These are phyloP conservation scores for Powellomyces hirtus DNA, from an alignment of 192 early-diverging fungal genomes.

Conservation along the genomic window DNA sequence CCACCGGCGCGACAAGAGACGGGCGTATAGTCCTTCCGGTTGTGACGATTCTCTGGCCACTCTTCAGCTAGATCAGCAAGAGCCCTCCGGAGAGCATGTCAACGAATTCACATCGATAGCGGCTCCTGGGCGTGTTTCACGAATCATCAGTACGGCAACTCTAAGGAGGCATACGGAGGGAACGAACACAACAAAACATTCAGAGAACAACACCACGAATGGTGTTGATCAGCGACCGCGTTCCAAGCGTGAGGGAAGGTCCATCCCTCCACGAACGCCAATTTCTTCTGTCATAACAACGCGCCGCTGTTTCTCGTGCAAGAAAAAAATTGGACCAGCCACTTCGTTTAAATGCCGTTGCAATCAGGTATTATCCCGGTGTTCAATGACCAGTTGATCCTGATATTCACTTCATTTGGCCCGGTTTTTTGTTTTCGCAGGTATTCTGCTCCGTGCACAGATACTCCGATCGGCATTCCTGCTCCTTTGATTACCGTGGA, in stretches of 20 bases:
- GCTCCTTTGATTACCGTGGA: slow-evolving; percentile 50
- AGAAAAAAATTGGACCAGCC: slow-evolving; percentile 51
- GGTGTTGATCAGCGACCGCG: slow-evolving; percentile 2
- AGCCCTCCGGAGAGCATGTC: slow-evolving; percentile 15
- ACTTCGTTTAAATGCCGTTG: slow-evolving; percentile 57
- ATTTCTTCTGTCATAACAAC: not conserved
- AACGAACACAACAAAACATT: no score
- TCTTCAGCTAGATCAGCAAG: no score
- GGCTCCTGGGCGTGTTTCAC: not conserved
- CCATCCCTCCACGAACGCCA: slow-evolving; percentile 4
- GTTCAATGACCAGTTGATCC: not conserved
- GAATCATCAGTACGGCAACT: not conserved
- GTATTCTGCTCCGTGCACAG: slow-evolving; percentile 53
- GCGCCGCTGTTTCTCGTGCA: slow-evolving; percentile 40
- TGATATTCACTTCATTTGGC: not conserved
- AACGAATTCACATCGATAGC: slow-evolving; percentile 15
- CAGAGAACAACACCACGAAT: no score
- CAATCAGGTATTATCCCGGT: slow-evolving; percentile 17
- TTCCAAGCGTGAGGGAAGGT: slow-evolving; percentile 13
- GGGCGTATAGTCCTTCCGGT: not conserved
- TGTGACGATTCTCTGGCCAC: not conserved
- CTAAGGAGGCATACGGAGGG: not conserved
- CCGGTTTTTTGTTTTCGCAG: not conserved
- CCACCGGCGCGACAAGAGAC: not conserved
- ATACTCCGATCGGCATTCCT: slow-evolving; percentile 54